Evolutionary conservation across 2,329 filamentous ascomycete species (phyloP), one percentile per base, ranked within the genome.

Genomic region (Claviceps sp.): DNA sequence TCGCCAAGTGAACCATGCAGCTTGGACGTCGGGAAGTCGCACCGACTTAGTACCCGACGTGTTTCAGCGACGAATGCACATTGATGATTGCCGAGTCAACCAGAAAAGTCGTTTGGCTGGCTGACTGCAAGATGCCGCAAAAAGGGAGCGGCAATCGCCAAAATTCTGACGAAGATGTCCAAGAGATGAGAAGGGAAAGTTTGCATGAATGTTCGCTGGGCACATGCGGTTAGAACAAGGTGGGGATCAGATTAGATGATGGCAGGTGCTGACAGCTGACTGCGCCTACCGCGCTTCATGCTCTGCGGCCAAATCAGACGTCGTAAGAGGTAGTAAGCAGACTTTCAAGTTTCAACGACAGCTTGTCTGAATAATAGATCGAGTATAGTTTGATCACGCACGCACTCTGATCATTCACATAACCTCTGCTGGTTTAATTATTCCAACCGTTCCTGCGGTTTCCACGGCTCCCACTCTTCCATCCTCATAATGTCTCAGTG

Each of bases 71-170:
- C 54, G 56, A 59, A 59, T 60, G 57, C 52, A 47, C 50, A 60
- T 59, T n/a, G n/a, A n/a, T n/a, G n/a, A n/a, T n/a, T 58, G 58
- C 57, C 57, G 56, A 56, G 58, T 58, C 58, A 58, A 60, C 58
- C 10, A 41, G 51, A 34, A 39, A n/a, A 10, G 43, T 26, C 24
- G 13, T 4, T 14, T 19, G 14, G 37, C 47, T 17, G 41, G 17
- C 24, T 40, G 22, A 16, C 17, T 4, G 5, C 26, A 22, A 49
- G 14, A 44, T 6, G 24, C 8, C 38, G 43, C 19, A 26, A 44
- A 19, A 16, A 10, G 16, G 8, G 26, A 19, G 26, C 26, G 26
- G 26, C 30, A 34, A 34, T 13, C 7, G 26, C 43, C 8, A 10
- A n/a, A 45, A 45, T 24, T 26, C 43, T 30, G 24, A 24, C 6